phyloP scores from a whole-genome alignment of 225 moss, liverwort and hornwort species.

The Pleurozium schreberi region DNA sequence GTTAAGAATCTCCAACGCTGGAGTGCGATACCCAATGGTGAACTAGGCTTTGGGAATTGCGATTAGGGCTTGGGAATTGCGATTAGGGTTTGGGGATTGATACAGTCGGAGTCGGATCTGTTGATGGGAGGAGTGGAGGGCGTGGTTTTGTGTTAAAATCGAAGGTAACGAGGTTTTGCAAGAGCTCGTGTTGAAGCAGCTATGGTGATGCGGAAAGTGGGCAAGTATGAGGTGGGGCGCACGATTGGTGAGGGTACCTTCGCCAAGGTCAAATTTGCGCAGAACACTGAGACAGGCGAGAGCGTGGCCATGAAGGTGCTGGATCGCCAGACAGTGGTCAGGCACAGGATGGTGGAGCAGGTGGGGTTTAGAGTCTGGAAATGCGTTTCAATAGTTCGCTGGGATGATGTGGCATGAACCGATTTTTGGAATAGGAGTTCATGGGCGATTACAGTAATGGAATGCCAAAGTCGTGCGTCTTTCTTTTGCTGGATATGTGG shows the following conservation, averaged over 20 bases:
- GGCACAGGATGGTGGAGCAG: conserved; percentile 99
- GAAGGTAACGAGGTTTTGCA: neutral
- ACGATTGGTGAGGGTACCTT: conserved; percentile 98
- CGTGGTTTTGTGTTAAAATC: neutral
- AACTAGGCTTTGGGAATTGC: neutral
- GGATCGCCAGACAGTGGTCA: conserved; percentile 79
- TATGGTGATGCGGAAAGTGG: conserved; percentile 96
- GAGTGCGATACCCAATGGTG: neutral
- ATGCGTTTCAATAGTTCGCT: neutral
- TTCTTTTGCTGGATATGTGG: neutral
- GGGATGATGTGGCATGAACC: neutral
- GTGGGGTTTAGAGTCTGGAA: conserved; percentile 9
- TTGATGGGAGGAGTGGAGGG: neutral
- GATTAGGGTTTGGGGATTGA: neutral
- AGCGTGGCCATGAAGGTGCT: conserved; percentile 98
- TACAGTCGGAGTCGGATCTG: neutral
- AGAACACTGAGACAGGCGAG: conserved; percentile 89
- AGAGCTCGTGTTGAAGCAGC: neutral
- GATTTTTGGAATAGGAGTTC: neutral
- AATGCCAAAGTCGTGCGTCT: neutral
- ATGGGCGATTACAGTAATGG: neutral
- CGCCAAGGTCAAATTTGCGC: conserved; percentile 95
- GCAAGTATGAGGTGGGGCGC: conserved; percentile 96
- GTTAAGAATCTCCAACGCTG: neutral
- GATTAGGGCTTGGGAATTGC: neutral